Evolutionary conservation across 345 rosid species (phyloP).

Genomic region (Rhodamnia argentea): DNA sequence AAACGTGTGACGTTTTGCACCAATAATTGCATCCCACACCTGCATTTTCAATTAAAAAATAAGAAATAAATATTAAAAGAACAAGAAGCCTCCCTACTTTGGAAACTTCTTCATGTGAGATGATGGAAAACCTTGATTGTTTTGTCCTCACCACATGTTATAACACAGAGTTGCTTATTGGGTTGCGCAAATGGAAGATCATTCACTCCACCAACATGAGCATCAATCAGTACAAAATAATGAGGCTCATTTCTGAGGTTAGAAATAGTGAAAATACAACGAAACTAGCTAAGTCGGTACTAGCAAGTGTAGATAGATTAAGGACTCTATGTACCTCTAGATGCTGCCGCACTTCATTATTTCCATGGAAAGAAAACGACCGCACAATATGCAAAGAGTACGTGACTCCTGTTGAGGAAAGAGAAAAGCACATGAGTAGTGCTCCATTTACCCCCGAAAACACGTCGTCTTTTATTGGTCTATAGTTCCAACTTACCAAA

Average conservation of each 20-base stretch:
- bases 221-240: conserved; percentile 32
- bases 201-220: conserved; percentile 56
- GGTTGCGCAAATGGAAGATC: conserved; percentile 52
- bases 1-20: no score
- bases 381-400: conserved; percentile 88
- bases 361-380: conserved; percentile 69
- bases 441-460: conserved; percentile 4
- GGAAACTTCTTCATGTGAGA: no score
- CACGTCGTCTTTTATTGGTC: neutral
- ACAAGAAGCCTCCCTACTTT: no score
- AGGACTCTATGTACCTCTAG: conserved; percentile 76
- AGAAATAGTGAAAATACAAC: neutral
- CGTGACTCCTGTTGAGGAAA: conserved; percentile 65
- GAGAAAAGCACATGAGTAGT: conserved; percentile 8
- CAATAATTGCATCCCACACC: no score
- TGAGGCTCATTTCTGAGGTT: neutral
- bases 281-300: neutral
- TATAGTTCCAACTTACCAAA: conserved; percentile 56
- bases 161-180: conserved; percentile 33
- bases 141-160: conserved; percentile 64
- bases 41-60: no score
- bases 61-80: no score
- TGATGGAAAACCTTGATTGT: conserved; percentile 35
- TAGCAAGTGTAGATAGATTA: neutral
- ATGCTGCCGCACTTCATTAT: conserved; percentile 77